Evolutionary conservation across 371 early-diverging fungal genomes (phyloP).

Genomic region (Actinomortierella ambigua): DNA sequence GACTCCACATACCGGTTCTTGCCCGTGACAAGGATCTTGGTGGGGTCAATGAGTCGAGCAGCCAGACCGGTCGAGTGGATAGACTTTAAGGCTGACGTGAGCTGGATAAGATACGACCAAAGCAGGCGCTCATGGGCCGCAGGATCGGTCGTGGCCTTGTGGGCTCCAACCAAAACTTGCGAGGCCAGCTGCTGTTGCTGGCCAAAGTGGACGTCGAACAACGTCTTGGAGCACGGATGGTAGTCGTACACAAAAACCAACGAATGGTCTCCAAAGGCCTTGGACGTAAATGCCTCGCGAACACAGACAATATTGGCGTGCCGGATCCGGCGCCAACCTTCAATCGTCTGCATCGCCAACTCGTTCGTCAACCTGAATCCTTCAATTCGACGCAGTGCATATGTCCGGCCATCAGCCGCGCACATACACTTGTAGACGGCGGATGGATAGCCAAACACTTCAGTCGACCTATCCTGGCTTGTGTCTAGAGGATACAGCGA

Average conservation of each 20-base stretch:
- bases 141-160: slow-evolving; percentile 47
- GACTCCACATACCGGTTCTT: slow-evolving; percentile 67
- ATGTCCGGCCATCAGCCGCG: slow-evolving; percentile 82
- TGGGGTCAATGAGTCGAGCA: slow-evolving; percentile 75
- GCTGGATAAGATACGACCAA: slow-evolving; percentile 90
- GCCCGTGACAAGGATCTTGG: slow-evolving; percentile 83
- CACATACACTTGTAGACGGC: slow-evolving; percentile 85
- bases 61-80: slow-evolving; percentile 85
- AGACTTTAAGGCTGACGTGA: slow-evolving; percentile 82
- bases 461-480: slow-evolving; percentile 47
- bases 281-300: slow-evolving; percentile 94
- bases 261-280: slow-evolving; percentile 93
- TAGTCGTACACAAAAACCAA: slow-evolving; percentile 90
- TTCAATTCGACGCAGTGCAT: slow-evolving; percentile 83
- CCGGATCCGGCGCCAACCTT: slow-evolving; percentile 81
- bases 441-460: slow-evolving; percentile 78
- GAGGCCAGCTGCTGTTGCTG: slow-evolving; percentile 56
- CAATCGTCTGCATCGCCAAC: slow-evolving; percentile 79
- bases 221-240: slow-evolving; percentile 82
- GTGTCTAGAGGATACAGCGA: slow-evolving; percentile 81
- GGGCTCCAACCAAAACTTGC: slow-evolving; percentile 46
- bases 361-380: slow-evolving; percentile 83
- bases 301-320: slow-evolving; percentile 88
- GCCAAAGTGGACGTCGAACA: slow-evolving; percentile 72
- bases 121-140: slow-evolving; percentile 74